Conservation (phyloP, 2,329 filamentous ascomycete genomes). For the Helotiales sp. region DNA sequence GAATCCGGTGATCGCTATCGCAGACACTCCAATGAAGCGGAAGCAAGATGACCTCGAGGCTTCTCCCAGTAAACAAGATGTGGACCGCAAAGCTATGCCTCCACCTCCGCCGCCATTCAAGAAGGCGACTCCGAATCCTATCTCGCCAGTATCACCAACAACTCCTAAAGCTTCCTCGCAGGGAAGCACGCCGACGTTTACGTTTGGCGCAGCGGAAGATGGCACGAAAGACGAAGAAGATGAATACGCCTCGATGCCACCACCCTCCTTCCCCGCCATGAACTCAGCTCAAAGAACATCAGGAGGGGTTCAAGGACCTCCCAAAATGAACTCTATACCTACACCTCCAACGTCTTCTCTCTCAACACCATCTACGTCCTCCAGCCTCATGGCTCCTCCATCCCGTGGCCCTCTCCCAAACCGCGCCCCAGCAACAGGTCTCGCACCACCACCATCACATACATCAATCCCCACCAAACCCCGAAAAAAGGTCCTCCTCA, state of each 20-base stretch:
- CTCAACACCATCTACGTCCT: conserved; percentile 17
- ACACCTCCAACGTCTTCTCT: conserved; percentile 1
- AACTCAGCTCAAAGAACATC: conserved; percentile 53
- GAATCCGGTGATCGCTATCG: neutral
- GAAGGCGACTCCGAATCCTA: conserved; percentile 25
- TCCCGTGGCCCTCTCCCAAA: conserved; percentile 36
- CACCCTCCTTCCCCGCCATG: conserved; percentile 46
- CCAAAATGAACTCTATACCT: neutral
- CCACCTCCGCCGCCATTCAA: conserved; percentile 29
- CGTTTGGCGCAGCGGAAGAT: conserved; percentile 9
- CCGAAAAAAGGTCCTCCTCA: conserved; percentile 72
- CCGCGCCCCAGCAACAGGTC: conserved; percentile 39
- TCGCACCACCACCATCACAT: conserved; percentile 58
- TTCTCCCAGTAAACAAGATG: too few relatives aligned
- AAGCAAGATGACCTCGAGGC: too few relatives aligned
- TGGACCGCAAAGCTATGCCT: conserved; percentile 40
- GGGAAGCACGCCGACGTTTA: conserved; percentile 19
- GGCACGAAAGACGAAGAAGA: conserved; percentile 16
- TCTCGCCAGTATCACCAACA: conserved; percentile 40
- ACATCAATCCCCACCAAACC: conserved; percentile 53
- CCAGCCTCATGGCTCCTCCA: conserved; percentile 25
- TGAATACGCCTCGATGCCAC: conserved; percentile 30
- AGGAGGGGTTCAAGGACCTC: conserved; percentile 18
- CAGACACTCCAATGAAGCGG: neutral
- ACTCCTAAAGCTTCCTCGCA: conserved; percentile 49